Percentiles rank a stretch among this genome's conserved stretches.
phyloP scores from a whole-genome alignment of 169 alveolate genomes.

The Plasmodium relictum region DNA sequence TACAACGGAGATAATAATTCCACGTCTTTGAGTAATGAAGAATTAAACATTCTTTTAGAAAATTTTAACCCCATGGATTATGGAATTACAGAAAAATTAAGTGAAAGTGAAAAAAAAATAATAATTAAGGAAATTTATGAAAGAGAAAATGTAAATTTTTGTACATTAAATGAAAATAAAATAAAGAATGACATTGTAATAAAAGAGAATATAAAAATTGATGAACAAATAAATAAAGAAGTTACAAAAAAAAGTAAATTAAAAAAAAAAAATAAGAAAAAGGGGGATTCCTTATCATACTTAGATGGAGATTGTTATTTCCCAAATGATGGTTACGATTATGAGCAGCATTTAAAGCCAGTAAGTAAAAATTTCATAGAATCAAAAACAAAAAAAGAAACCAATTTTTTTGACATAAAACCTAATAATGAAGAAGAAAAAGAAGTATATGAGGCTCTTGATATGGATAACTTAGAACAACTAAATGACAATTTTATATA shows the following conservation, averaged over 20 bases:
- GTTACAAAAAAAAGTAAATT: constrained; percentile 11
- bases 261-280: neutral
- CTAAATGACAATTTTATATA: constrained; percentile 86
- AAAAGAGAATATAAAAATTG: neutral
- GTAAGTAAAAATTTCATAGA: constrained; percentile 83
- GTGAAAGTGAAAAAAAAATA: constrained; percentile 74
- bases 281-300: constrained; percentile 41
- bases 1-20: neutral
- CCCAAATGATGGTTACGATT: constrained; percentile 88
- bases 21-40: constrained; percentile 3
- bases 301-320: constrained; percentile 88
- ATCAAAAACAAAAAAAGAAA: constrained; percentile 28
- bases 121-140: constrained; percentile 58
- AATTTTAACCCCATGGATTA: constrained; percentile 61
- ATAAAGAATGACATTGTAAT: neutral
- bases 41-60: constrained; percentile 24
- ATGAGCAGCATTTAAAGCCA: constrained; percentile 84
- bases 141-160: neutral
- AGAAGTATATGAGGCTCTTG: constrained; percentile 83
- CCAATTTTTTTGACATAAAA: constrained; percentile 48
- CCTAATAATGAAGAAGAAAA: constrained; percentile 77
- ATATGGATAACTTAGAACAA: constrained; percentile 78
- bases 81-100: constrained; percentile 77
- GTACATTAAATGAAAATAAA: neutral
- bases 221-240: neutral